Conservation (phyloP, 441 rosid genomes). For the Pelargonium citronellum region DNA sequence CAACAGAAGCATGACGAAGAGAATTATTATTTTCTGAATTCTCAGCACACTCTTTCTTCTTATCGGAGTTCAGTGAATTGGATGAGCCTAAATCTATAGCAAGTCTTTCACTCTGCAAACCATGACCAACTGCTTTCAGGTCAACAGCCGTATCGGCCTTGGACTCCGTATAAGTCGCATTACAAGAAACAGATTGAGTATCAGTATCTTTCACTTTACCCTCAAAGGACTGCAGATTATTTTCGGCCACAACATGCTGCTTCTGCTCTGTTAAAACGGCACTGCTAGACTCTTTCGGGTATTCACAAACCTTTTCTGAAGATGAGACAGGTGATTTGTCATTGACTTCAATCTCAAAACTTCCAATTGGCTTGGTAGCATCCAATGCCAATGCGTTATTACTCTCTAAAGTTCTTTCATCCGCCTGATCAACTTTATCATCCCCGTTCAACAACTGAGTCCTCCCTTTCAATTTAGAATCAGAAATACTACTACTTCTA, state of each 20-base stretch:
- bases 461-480: slow-evolving; percentile 7
- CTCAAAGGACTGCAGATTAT: neutral
- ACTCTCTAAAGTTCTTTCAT: neutral
- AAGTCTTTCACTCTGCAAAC: neutral
- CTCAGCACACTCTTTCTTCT: slow-evolving; percentile 2
- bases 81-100: slow-evolving; percentile 13
- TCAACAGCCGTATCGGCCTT: slow-evolving; percentile 3
- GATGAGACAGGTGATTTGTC: slow-evolving; percentile 1
- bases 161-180: neutral
- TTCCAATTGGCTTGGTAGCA: neutral
- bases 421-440: neutral
- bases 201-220: slow-evolving; percentile 4
- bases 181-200: neutral
- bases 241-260: neutral
- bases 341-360: slow-evolving; percentile 10
- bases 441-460: neutral
- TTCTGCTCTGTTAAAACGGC: slow-evolving; percentile 6
- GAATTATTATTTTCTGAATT: slow-evolving; percentile 7
- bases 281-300: slow-evolving; percentile 6
- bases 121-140: neutral
- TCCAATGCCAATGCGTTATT: slow-evolving; percentile 7
- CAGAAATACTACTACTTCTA: slow-evolving; percentile 2
- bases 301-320: slow-evolving; percentile 3
- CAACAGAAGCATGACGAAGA: slow-evolving; percentile 5
- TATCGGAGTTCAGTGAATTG: slow-evolving; percentile 14